Evolutionary conservation across 305 asterid genomes (phyloP).

Genomic region (Salvia sclarea): DNA sequence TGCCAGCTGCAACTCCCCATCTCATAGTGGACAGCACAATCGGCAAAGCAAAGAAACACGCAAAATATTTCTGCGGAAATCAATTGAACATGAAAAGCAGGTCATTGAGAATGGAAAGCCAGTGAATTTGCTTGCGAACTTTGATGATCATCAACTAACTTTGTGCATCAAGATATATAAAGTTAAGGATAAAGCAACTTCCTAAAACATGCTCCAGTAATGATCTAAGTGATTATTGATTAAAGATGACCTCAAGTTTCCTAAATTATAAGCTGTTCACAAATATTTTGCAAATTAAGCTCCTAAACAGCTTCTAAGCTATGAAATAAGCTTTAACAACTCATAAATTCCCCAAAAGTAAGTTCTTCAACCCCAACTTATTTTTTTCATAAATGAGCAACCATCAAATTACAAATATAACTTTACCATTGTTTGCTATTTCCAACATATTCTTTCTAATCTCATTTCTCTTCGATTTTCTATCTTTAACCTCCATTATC

Average conservation of each 20-base stretch:
- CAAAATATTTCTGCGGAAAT: slow-evolving; percentile 77
- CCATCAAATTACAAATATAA: no score
- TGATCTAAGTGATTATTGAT: background rate
- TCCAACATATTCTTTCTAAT: no score
- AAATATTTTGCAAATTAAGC: no score
- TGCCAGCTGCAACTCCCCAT: slow-evolving; percentile 93
- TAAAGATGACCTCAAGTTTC: background rate
- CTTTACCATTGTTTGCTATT: no score
- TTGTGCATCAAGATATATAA: background rate
- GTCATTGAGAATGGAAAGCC: background rate
- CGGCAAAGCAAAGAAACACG: slow-evolving; percentile 92
- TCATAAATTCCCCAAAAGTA: no score
- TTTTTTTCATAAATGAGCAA: no score
- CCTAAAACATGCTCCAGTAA: background rate
- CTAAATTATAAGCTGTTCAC: no score
- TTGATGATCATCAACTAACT: background rate
- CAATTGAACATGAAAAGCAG: slow-evolving; percentile 4
- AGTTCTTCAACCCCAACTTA: no score
- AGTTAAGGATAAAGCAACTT: background rate
- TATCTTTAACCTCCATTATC: no score
- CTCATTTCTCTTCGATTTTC: no score
- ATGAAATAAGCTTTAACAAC: no score
- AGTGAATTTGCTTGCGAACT: background rate
- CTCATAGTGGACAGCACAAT: slow-evolving; percentile 86
- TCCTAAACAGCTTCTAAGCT: no score